Evolutionary conservation across 2,329 filamentous ascomycete species (phyloP).

Genomic region (Aspergillus sp.): DNA sequence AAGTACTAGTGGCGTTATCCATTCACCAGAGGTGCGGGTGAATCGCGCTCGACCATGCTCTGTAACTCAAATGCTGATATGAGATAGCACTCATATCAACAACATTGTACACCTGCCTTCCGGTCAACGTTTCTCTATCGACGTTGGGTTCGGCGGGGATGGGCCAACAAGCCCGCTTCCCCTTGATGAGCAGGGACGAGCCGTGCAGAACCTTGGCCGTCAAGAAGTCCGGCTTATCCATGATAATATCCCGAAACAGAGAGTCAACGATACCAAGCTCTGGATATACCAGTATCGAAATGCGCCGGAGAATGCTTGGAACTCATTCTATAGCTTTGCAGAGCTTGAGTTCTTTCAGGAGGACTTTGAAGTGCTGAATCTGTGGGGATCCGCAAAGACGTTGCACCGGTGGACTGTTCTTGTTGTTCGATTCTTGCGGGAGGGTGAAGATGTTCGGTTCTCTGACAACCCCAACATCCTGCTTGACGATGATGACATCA

Average conservation of each 20-base stretch:
- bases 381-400: slow-evolving; percentile 33
- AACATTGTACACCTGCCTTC: slow-evolving; percentile 55
- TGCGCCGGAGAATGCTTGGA: slow-evolving; percentile 35
- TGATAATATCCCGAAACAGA: slow-evolving; percentile 45
- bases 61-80: background rate
- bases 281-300: slow-evolving; percentile 56
- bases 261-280: slow-evolving; percentile 41
- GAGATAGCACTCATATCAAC: slow-evolving; percentile 54
- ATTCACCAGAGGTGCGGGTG: background rate
- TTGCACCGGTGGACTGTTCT: slow-evolving; percentile 34
- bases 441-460: background rate
- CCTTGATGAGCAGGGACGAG: slow-evolving; percentile 40
- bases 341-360: slow-evolving; percentile 40
- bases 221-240: slow-evolving; percentile 56
- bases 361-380: slow-evolving; percentile 44
- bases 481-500: background rate
- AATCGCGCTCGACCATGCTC: background rate
- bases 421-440: slow-evolving; percentile 25
- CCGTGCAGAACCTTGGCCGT: slow-evolving; percentile 51
- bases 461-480: background rate
- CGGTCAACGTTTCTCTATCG: slow-evolving; percentile 51
- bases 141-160: slow-evolving; percentile 64
- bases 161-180: slow-evolving; percentile 58
- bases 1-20: background rate
- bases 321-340: slow-evolving; percentile 43